Conservation (phyloP, 2,329 filamentous ascomycete genomes). For the Lojkania enalia region DNA sequence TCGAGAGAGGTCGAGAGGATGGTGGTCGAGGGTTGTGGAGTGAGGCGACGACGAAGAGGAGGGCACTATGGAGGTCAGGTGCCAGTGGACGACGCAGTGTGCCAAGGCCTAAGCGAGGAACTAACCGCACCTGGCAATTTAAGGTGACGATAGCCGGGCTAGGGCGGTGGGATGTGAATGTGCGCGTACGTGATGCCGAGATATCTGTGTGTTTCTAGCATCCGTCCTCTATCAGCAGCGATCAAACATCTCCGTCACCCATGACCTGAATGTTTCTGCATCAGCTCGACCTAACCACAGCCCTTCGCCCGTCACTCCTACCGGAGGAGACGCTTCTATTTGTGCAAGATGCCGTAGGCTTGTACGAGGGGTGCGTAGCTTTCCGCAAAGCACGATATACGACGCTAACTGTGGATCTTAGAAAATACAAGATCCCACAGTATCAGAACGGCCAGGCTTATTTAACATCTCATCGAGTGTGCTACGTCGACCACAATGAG, state of each 20-base stretch:
- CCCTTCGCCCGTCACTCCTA: slow-evolving; percentile 86
- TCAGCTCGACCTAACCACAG: slow-evolving; percentile 92
- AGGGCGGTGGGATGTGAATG: slow-evolving; percentile 4
- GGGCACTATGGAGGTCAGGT: not conserved
- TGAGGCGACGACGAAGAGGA: not conserved
- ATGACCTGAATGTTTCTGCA: slow-evolving; percentile 90
- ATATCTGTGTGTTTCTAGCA: not conserved
- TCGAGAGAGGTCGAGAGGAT: not conserved
- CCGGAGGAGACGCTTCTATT: slow-evolving; percentile 94
- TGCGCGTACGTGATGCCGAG: not conserved
- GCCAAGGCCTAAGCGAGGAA: slow-evolving; percentile 2
- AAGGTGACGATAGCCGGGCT: slow-evolving; percentile 9
- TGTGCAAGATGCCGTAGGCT: slow-evolving; percentile 94
- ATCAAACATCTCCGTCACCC: not conserved
- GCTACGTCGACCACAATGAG: slow-evolving; percentile 89
- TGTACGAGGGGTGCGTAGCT: slow-evolving; percentile 86
- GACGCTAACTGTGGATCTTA: too few relatives aligned
- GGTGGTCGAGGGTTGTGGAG: not conserved
- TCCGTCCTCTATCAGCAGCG: not conserved
- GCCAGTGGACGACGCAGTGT: not conserved
- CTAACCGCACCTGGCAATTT: slow-evolving; percentile 1
- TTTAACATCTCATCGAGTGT: slow-evolving; percentile 90
- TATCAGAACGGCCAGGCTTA: slow-evolving; percentile 97
- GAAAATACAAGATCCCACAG: slow-evolving; percentile 91
- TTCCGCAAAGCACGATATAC: not conserved